phyloP scores from a whole-genome alignment of 345 rosid genomes.

The Diplotaxis tenuifolia region DNA sequence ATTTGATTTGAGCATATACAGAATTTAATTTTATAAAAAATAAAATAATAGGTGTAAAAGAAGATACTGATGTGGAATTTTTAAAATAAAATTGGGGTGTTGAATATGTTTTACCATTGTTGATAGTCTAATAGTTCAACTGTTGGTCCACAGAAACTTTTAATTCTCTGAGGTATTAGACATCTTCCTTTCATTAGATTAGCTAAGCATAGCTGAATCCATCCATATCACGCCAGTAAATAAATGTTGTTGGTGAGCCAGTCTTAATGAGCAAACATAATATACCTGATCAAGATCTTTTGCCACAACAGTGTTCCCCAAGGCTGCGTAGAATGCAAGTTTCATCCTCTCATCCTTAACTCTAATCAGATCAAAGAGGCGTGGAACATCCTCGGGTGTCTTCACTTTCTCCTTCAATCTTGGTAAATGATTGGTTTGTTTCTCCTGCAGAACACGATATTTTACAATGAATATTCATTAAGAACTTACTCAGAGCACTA shows the following conservation, averaged over 20 bases:
- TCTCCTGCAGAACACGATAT: slow-evolving; percentile 60
- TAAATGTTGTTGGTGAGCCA: not conserved
- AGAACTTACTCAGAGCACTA: not conserved
- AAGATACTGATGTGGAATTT: too few relatives aligned
- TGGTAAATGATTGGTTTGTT: slow-evolving; percentile 62
- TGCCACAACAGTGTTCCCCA: slow-evolving; percentile 80
- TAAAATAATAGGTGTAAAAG: too few relatives aligned
- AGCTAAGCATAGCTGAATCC: not conserved
- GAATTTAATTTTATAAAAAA: too few relatives aligned
- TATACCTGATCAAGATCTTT: slow-evolving; percentile 92
- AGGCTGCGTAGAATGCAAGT: slow-evolving; percentile 85
- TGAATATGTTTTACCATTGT: too few relatives aligned
- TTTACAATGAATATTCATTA: slow-evolving; percentile 10
- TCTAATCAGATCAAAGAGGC: slow-evolving; percentile 85
- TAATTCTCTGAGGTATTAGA: not conserved
- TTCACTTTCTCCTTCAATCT: slow-evolving; percentile 60
- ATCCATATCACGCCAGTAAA: not conserved
- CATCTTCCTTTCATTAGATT: not conserved
- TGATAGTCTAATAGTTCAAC: not conserved
- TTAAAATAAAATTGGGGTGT: too few relatives aligned
- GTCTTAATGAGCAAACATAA: slow-evolving; percentile 16
- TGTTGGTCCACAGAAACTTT: slow-evolving; percentile 3
- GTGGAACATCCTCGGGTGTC: slow-evolving; percentile 89
- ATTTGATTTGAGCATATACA: too few relatives aligned
- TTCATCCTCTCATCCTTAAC: slow-evolving; percentile 89